Conservation (phyloP, 805 yeast species). For the Torulaspora delbrueckii region DNA sequence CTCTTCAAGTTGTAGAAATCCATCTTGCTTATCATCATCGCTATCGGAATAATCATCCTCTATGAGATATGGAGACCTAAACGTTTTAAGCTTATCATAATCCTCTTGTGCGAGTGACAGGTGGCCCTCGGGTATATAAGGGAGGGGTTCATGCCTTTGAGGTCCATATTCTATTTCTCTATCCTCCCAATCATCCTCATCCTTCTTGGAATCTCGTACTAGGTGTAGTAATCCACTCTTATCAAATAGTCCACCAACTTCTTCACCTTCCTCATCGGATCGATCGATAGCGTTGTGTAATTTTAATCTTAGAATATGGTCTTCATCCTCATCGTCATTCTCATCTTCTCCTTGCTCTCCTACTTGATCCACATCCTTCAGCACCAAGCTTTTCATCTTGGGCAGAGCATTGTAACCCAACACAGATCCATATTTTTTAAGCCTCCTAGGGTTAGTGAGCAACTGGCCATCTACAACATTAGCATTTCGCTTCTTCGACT, state of each 20-base stretch:
- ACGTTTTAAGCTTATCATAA: conserved; percentile 24
- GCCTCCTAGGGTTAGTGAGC: conserved; percentile 28
- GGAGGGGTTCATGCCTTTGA: conserved; percentile 35
- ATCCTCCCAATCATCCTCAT: conserved; percentile 13
- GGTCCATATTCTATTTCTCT: conserved; percentile 46
- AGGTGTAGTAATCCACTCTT: conserved; percentile 18
- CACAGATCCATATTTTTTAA: conserved; percentile 34
- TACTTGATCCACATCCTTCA: conserved; percentile 23
- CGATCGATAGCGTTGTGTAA: conserved; percentile 33
- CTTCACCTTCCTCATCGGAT: conserved; percentile 27
- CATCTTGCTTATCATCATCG: conserved; percentile 22
- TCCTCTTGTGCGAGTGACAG: conserved; percentile 39
- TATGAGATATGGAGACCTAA: conserved; percentile 17
- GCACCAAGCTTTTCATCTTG: conserved; percentile 27
- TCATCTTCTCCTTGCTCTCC: conserved; percentile 16
- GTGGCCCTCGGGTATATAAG: conserved; percentile 43
- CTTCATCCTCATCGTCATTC: conserved; percentile 19
- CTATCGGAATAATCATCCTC: conserved; percentile 16
- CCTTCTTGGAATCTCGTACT: conserved; percentile 13
- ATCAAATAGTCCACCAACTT: conserved; percentile 12
- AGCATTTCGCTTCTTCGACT: conserved; percentile 10
- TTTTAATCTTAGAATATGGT: conserved; percentile 16
- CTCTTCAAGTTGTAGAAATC: conserved; percentile 12
- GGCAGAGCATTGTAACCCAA: conserved; percentile 27
- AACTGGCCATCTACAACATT: conserved; percentile 8